Base-by-base conservation (phyloP, 257 asterid species). In the Petrea volubilis region DNA sequence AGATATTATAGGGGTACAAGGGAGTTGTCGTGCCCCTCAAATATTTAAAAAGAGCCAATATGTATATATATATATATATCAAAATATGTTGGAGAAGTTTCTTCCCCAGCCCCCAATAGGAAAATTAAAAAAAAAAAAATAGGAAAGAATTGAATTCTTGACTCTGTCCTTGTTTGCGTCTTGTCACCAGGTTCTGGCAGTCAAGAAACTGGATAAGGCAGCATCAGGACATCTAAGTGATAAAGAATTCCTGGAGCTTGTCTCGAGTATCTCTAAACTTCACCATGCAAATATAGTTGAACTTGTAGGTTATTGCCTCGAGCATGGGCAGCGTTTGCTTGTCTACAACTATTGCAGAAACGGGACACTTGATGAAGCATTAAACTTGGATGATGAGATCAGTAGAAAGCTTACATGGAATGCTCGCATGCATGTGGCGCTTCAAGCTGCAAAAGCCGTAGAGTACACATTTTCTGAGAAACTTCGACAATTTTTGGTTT, bases 401-500 rank as follows among this genome's bases (percentile, higher is more conserved):
- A 90, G 85, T 64, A 77, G 79, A 74, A 85, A 81, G 77, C 93
- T 94, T 64, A 81, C 98, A 1, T 94, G 99, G 99, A 91, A 81
- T 60, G 80, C 83, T 64, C 97, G 99, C 76, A 79, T 90, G 75
- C 78, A 77, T 29, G 55, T 91, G 83, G 97, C 96, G 0, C 96
- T 91, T 85, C 91, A 94, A 84, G 97, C 98, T 75, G 98, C 99
- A 56, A 79, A 82, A 78, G 93, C 96, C 73, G 77, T 94, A 18
- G 97, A 89, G 99, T 94, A 85, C 64, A n/a, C n/a, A 97, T 85
- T 40, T 57, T 40, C 33, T 43, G 17, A 51, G 29, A 40, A 68
- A 34, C 38, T 64, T 44, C n/a, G n/a, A n/a, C n/a, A n/a, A n/a
- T 33, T 33, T 33, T 2, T 33, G 38, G 38, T 33, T 33, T 0